Evolutionary conservation across 225 moss, liverwort and hornwort genomes (phyloP).

Genomic region (Climacium dendroides): DNA sequence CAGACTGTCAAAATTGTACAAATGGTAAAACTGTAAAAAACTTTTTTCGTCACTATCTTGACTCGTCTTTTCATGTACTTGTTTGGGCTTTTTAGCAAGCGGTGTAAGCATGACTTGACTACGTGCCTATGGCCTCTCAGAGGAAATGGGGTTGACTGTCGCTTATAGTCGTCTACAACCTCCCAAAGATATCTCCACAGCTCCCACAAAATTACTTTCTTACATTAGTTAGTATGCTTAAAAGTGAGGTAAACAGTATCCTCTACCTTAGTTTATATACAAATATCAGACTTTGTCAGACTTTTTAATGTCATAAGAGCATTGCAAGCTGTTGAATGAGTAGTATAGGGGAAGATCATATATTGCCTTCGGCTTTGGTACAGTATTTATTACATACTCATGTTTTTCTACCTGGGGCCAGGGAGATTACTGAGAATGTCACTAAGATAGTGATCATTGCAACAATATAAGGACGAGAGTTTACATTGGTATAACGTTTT

Average conservation of each 20-base stretch:
- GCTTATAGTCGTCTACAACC: neutral
- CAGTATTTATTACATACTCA: neutral
- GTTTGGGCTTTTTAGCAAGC: neutral
- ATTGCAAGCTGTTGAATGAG: neutral
- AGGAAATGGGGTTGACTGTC: neutral
- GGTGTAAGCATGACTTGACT: neutral
- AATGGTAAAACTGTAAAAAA: neutral
- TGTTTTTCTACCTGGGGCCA: neutral
- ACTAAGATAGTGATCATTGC: neutral
- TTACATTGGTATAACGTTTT: neutral
- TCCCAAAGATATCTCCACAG: neutral
- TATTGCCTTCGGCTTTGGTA: neutral
- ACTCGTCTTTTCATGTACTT: neutral
- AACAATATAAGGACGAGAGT: neutral
- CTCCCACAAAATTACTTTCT: neutral
- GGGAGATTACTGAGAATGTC: neutral
- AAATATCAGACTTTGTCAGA: neutral
- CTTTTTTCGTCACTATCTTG: neutral
- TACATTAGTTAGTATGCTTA: neutral
- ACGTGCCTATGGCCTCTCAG: neutral
- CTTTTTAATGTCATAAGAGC: neutral
- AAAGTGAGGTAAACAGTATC: neutral
- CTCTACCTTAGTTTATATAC: neutral
- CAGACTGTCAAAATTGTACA: constrained; percentile 8
- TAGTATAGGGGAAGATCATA: neutral